Conservation (phyloP, 345 rosid genomes). For the Lepidium africanum region DNA sequence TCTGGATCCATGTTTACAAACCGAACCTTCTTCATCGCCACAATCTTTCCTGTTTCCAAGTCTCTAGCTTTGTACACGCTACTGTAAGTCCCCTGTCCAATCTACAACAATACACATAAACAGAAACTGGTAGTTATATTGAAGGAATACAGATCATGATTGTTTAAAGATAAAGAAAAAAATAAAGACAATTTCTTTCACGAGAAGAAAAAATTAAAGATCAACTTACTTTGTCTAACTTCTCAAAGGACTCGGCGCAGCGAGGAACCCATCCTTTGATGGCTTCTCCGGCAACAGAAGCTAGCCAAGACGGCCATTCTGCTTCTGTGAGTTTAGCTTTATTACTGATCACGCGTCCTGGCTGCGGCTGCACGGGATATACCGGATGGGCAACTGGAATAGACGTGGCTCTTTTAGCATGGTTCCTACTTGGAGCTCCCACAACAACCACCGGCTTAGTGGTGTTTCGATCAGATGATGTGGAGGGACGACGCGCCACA, state of each 20-base stretch:
- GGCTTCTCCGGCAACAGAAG: conserved; percentile 31
- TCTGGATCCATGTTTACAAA: conserved; percentile 79
- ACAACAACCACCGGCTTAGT: background rate
- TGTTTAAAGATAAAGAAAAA: background rate
- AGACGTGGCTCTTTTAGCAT: conserved; percentile 9
- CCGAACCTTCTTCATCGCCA: conserved; percentile 83
- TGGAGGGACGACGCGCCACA: conserved; percentile 21
- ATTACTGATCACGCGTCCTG: background rate
- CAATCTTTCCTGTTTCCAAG: conserved; percentile 57
- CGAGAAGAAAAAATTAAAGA: background rate
- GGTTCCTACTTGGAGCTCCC: conserved; percentile 17
- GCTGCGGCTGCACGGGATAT: background rate
- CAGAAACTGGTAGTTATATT: background rate
- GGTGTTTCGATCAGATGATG: conserved; percentile 16
- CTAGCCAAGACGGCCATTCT: conserved; percentile 31
- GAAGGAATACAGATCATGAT: background rate
- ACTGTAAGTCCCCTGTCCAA: conserved; percentile 92
- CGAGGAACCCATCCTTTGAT: conserved; percentile 33
- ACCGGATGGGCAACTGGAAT: conserved; percentile 11
- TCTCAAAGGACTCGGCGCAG: conserved; percentile 27
- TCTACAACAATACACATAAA: conserved; percentile 25
- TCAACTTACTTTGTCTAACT: conserved; percentile 24
- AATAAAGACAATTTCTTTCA: background rate
- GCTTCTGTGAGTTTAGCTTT: background rate
- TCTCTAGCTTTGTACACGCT: conserved; percentile 87